Evolutionary conservation across 164 flowering plant genomes (phyloP), one percentile per base, ranked within the genome.

Genomic region (Nelumbo lutea): DNA sequence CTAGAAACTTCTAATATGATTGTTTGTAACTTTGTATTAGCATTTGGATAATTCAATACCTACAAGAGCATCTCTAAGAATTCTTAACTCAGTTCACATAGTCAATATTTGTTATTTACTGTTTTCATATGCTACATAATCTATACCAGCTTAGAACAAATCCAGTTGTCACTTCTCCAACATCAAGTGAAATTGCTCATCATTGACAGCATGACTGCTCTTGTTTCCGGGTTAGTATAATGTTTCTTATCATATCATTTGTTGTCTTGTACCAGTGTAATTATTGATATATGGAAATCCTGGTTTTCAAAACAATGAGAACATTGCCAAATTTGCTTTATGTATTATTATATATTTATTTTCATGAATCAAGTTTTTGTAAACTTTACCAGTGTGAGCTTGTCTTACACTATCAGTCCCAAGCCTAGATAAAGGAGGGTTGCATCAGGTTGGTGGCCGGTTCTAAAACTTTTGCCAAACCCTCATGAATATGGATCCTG

Each of bases 121-220:
- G 9, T 13, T 27, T 3, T 27, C 27, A 27, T 15, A 50, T 15
- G 1, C 43, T 51, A 11, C 47, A 45, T 9, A 56, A 70, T 60
- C 50, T 3, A 40, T 67, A 27, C 59, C 84, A 92, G 98, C 82
- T 83, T 92, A 82, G 89, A 87, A 57, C 80, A 86, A 79, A 83
- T 92, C 64, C 89, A 89, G 81, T 77, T 85, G 47, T 87, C 85
- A 47, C 75, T 92, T 43, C 85, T 90, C 66, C 83, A 87, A 72
- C 76, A 83, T 64, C 84, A 84, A 63, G 93, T 90, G 79, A 92
- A 86, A 79, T 75, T 92, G 85, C 84, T 88, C 48, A 77, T 92
- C 62, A 83, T 90, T 78, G 98, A 90, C 72, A 92, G 98, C 85
- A 86, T 90, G 89, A 85, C 93, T 63, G 91, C 93, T 72, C 86